These are phyloP conservation scores for Epichloe sibirici DNA, from an alignment of 2,329 filamentous ascomycete species.

Conservation along the genomic window DNA sequence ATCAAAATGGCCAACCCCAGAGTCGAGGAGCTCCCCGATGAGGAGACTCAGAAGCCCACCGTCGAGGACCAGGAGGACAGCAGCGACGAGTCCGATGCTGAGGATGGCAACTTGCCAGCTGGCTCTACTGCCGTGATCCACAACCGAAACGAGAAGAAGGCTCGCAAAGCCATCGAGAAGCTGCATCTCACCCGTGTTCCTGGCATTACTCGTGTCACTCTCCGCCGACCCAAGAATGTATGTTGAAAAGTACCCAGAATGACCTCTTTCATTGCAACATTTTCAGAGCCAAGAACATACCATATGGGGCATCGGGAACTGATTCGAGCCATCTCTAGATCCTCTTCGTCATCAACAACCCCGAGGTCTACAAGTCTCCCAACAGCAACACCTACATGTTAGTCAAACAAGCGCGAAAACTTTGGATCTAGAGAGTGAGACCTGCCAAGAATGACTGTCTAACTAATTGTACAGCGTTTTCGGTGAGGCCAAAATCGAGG, in stretches of 20 bases:
- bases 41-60: conserved; percentile 71
- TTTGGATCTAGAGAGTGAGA: background rate
- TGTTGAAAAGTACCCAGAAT: conserved; percentile 29
- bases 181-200: conserved; percentile 91
- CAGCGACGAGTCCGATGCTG: conserved; percentile 65
- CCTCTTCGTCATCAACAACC: conserved; percentile 99
- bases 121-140: conserved; percentile 85
- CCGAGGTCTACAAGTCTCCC: conserved; percentile 98
- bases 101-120: conserved; percentile 66
- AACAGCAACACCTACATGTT: conserved; percentile 99
- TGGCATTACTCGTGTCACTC: conserved; percentile 95
- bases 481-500: conserved; percentile 99
- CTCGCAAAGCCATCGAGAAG: conserved; percentile 98
- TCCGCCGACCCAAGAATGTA: conserved; percentile 98
- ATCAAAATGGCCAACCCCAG: conserved; percentile 88
- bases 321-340: conserved; percentile 46
- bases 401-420: conserved; percentile 25
- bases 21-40: conserved; percentile 94
- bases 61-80: conserved; percentile 63
- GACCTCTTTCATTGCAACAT: background rate
- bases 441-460: background rate
- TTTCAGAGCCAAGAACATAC: background rate
- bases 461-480: conserved; percentile 59
- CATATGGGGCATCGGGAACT: conserved; percentile 10
- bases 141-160: conserved; percentile 99